Evolutionary conservation across 345 rosid species (phyloP), one percentile per base, ranked within the genome.

Genomic region (Aurinia saxatilis): DNA sequence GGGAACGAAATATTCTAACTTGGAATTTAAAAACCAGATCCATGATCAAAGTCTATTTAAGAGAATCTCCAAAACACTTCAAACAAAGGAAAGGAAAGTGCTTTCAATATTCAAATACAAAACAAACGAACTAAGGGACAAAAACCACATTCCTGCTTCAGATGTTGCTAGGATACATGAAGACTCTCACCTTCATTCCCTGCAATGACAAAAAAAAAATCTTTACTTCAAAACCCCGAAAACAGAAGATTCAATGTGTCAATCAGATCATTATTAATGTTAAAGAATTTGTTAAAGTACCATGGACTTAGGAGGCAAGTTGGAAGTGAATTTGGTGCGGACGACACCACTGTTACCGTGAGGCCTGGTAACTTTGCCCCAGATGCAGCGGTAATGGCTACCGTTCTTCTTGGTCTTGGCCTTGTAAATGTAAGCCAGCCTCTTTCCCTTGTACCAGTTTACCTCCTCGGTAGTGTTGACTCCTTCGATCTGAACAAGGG

Each of bases 281-380:
- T 12, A 15, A 7, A 51, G 29, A 4, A 59, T 33, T 1, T 30
- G 23, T 18, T 23, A 3, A 23, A 10, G 18, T 78, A 81, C 91
- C 91, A 82, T 84, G 50, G 91, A 75, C 52, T 71, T 82, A 2
- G 91, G 91, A 65, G 91, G 91, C 27, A 84, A 70, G 71, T 84
- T 84, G 0, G 87, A 80, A 60, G 80, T 84, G 84, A 84, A 84
- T 67, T 82, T 84, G 1, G 90, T 82, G 0, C 87, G 83, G 40
- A 84, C 85, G 17, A 84, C 84, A 47, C 90, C 87, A 2, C 83
- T 84, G 77, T 84, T 84, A 63, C 87, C 85, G 21, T 84, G 90
- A 59, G 90, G 80, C 80, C 90, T 77, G 1, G 75, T 4, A 14
- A 84, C 87, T 50, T 84, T 84, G 4, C 87, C 87, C 87, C 87